Conservation (phyloP, 2,329 filamentous ascomycete species). For the Xylariomycetidae sp. region DNA sequence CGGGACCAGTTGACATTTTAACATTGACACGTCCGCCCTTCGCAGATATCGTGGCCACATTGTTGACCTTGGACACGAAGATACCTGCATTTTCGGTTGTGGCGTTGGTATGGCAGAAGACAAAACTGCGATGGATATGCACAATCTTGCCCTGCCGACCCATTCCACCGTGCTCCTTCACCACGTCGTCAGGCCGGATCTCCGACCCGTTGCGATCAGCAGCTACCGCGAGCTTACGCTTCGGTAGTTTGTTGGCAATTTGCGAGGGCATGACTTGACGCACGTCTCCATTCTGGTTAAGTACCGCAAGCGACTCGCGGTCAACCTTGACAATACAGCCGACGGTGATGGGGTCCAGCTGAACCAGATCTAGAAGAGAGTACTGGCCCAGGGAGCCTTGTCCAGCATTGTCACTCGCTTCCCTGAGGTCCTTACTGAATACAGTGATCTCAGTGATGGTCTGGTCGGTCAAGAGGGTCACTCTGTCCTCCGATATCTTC, state of each 20-base stretch:
- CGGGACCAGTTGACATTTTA: constrained; percentile 58
- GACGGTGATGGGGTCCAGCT: constrained; percentile 88
- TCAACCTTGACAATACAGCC: constrained; percentile 94
- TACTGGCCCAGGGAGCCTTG: constrained; percentile 82
- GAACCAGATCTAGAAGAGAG: constrained; percentile 87
- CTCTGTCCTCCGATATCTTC: constrained; percentile 84
- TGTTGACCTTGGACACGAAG: constrained; percentile 80
- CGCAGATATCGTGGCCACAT: constrained; percentile 86
- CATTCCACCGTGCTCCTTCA: constrained; percentile 86
- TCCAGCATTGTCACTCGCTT: constrained; percentile 87
- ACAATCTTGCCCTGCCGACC: constrained; percentile 82
- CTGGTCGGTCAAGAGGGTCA: constrained; percentile 90
- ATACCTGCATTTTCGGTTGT: constrained; percentile 84
- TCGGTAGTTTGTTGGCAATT: constrained; percentile 82
- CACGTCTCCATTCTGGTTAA: constrained; percentile 84
- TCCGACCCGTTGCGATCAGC: constrained; percentile 92
- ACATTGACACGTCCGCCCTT: constrained; percentile 78
- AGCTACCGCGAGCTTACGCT: constrained; percentile 78
- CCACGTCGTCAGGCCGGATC: constrained; percentile 84
- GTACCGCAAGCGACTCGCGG: constrained; percentile 80
- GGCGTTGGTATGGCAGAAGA: constrained; percentile 83
- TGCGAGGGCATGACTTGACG: constrained; percentile 84
- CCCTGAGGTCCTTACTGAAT: constrained; percentile 93
- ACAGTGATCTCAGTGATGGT: constrained; percentile 92
- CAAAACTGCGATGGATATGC: constrained; percentile 87